A percentile compares a stretch with the other conserved stretches of the same genome.
Evolutionary conservation across 83 land plant species (phyloP).

Genomic region (Diphasiastrum complanatum): DNA sequence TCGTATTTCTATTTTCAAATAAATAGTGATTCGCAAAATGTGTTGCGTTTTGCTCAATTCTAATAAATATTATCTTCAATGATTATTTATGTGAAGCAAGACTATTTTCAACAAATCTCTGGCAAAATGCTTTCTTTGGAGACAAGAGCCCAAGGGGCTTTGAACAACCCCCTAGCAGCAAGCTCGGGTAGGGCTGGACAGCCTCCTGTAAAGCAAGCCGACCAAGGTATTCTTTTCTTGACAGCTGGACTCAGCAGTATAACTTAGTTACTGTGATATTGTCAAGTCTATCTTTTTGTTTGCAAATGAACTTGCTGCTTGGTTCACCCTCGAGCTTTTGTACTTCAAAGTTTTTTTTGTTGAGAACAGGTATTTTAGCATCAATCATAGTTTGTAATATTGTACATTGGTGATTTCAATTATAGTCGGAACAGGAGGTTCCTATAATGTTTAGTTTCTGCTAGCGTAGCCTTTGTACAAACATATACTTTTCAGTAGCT

Average conservation of each 20-base stretch:
- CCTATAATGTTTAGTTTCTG: too few relatives aligned
- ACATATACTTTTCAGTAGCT: too few relatives aligned
- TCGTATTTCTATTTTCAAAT: too few relatives aligned
- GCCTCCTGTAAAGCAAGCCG: neutral
- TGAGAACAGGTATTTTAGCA: too few relatives aligned
- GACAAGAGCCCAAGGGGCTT: slow-evolving; percentile 2
- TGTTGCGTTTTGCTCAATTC: too few relatives aligned
- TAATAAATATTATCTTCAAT: too few relatives aligned
- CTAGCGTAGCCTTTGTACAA: too few relatives aligned
- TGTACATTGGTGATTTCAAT: too few relatives aligned
- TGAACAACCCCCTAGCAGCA: neutral
- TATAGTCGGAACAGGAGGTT: too few relatives aligned
- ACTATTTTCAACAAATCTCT: slow-evolving; percentile 18
- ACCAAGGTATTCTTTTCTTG: too few relatives aligned
- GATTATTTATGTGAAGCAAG: slow-evolving; percentile 19
- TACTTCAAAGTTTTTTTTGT: neutral
- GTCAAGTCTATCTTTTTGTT: neutral
- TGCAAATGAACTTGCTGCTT: neutral
- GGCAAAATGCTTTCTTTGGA: slow-evolving; percentile 24
- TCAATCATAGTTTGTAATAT: too few relatives aligned
- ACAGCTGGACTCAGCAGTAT: neutral
- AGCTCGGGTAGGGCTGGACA: neutral
- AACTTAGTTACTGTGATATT: neutral
- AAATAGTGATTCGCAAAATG: too few relatives aligned
- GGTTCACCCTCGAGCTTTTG: neutral